Conservation (phyloP, 129 eudicot genomes). For the Saposhnikovia divaricata region DNA sequence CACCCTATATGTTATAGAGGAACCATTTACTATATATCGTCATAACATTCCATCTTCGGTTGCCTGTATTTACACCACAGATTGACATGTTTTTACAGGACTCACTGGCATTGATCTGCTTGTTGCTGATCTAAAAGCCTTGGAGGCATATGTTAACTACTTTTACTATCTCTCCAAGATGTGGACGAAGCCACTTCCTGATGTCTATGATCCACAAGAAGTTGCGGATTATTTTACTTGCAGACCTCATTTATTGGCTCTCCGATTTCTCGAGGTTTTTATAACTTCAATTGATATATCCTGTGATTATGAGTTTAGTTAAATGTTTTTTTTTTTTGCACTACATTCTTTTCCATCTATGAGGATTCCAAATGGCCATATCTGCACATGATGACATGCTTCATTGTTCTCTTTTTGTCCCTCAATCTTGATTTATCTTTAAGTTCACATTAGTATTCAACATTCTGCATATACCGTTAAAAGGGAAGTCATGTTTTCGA, state of each 20-base stretch:
- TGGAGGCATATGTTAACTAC: constrained; percentile 67
- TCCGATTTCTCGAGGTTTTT: constrained; percentile 82
- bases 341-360: constrained; percentile 2
- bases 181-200: constrained; percentile 97
- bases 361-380: not conserved
- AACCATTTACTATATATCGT: not conserved
- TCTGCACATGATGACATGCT: not conserved
- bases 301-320: constrained; percentile 12
- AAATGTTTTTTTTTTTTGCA: not conserved
- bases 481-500: not conserved
- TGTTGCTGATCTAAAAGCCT: constrained; percentile 82
- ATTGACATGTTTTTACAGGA: constrained; percentile 40
- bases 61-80: constrained; percentile 9
- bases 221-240: constrained; percentile 66
- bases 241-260: constrained; percentile 91
- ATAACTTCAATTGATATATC: not conserved
- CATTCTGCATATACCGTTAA: not conserved
- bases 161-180: constrained; percentile 56
- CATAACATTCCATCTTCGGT: not conserved
- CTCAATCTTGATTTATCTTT: not conserved
- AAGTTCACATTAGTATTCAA: not conserved
- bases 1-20: not conserved
- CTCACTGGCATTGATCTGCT: constrained; percentile 72
- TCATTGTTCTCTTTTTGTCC: not conserved
- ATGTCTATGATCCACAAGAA: constrained; percentile 63